phyloP scores from a whole-genome alignment of 2,329 filamentous ascomycete species.

The Ilyonectria robusta region DNA sequence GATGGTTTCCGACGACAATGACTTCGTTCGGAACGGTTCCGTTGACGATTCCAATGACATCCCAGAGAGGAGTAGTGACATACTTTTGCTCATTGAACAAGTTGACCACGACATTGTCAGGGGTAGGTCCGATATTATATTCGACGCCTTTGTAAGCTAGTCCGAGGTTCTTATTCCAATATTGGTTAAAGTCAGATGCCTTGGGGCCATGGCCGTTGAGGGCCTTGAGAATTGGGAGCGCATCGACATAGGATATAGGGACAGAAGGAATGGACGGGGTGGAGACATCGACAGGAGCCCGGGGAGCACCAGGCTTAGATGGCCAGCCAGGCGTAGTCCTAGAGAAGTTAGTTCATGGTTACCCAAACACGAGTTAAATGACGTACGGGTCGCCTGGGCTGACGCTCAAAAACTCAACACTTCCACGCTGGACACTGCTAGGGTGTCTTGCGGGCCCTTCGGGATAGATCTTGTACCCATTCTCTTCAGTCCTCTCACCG shows the following conservation, averaged over 20 bases:
- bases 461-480: constrained; percentile 85
- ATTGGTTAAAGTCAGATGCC: constrained; percentile 79
- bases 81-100: constrained; percentile 87
- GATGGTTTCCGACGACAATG: constrained; percentile 90
- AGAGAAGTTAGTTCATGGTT: constrained; percentile 29
- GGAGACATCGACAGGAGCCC: constrained; percentile 76
- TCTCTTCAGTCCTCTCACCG: constrained; percentile 83
- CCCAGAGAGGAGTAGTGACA: constrained; percentile 86
- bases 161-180: constrained; percentile 79
- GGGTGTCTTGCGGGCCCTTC: constrained; percentile 89
- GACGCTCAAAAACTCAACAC: constrained; percentile 83
- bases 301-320: constrained; percentile 88
- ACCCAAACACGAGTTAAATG: not conserved
- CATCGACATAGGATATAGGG: constrained; percentile 90
- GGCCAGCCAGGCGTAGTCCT: constrained; percentile 92
- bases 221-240: constrained; percentile 87
- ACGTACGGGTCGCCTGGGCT: constrained; percentile 77
- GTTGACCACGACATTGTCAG: constrained; percentile 79
- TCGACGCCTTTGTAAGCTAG: constrained; percentile 84
- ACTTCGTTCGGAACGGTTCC: constrained; percentile 89
- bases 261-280: constrained; percentile 91
- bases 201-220: constrained; percentile 90
- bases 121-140: constrained; percentile 89
- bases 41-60: constrained; percentile 93
- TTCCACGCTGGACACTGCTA: constrained; percentile 91